These are phyloP conservation scores for Epicoccum nigrum DNA, from an alignment of 2,329 filamentous ascomycete genomes.

Conservation along the genomic window DNA sequence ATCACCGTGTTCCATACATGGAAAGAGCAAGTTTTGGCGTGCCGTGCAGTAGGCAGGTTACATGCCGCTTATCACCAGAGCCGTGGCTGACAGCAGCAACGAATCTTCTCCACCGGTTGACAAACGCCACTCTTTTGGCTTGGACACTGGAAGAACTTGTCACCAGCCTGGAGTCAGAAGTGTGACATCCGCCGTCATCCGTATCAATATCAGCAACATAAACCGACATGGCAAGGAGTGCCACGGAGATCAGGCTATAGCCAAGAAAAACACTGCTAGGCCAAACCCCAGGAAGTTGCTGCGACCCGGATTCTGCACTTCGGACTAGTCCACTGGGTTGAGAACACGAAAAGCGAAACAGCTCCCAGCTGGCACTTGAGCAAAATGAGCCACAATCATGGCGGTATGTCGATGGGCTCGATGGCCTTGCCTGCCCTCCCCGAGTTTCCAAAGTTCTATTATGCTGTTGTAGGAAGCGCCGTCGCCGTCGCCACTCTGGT, in stretches of 20 bases:
- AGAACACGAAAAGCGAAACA: slow-evolving; percentile 15
- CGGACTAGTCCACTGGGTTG: slow-evolving; percentile 7
- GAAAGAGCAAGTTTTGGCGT: slow-evolving; percentile 8
- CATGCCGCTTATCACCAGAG: slow-evolving; percentile 18
- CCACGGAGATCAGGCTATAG: slow-evolving; percentile 10
- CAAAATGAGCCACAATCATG: slow-evolving; percentile 34
- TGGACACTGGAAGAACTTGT: slow-evolving; percentile 1
- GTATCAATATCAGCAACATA: background rate
- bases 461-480: slow-evolving; percentile 56
- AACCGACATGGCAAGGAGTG: slow-evolving; percentile 7
- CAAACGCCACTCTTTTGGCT: slow-evolving; percentile 6
- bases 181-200: background rate
- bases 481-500: slow-evolving; percentile 53
- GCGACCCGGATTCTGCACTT: slow-evolving; percentile 8
- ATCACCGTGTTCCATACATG: slow-evolving; percentile 21
- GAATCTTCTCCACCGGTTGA: slow-evolving; percentile 3
- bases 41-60: slow-evolving; percentile 22
- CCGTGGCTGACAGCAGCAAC: slow-evolving; percentile 20
- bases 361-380: slow-evolving; percentile 5
- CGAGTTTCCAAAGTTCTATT: slow-evolving; percentile 60
- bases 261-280: background rate
- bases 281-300: background rate
- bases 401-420: slow-evolving; percentile 23
- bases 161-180: background rate
- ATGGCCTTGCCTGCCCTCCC: slow-evolving; percentile 55